Conservation (phyloP, 768 basidiomycete genomes). For the Suillus fuscotomentosus region DNA sequence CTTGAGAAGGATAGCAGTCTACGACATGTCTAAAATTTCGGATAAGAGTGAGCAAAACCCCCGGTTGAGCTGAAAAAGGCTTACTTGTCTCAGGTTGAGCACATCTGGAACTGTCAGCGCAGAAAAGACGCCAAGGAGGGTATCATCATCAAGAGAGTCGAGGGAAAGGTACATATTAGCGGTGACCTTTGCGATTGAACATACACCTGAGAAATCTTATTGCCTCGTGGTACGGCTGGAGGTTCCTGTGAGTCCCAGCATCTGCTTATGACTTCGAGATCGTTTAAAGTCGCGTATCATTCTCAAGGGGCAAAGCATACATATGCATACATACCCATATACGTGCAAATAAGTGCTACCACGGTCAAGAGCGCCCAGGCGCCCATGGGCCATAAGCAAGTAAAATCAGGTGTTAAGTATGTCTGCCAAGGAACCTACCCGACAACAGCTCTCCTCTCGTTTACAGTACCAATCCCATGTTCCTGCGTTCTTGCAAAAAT, state of each 20-base stretch:
- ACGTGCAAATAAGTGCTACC: neutral
- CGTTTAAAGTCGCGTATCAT: neutral
- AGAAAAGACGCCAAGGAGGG: conserved; percentile 35
- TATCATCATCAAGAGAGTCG: conserved; percentile 35
- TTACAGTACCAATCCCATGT: conserved; percentile 61
- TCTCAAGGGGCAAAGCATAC: neutral
- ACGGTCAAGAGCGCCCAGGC: neutral
- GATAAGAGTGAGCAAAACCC: neutral
- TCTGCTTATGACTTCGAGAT: neutral
- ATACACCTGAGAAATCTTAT: neutral
- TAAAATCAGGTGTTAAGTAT: conserved; percentile 16
- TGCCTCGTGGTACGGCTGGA: neutral
- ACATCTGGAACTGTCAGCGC: conserved; percentile 41
- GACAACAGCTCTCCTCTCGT: conserved; percentile 69
- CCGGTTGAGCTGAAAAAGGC: conserved; percentile 7
- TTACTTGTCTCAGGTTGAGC: conserved; percentile 41
- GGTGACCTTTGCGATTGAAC: neutral
- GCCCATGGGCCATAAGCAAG: neutral
- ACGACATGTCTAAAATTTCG: conserved; percentile 44
- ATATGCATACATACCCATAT: neutral
- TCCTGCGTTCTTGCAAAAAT: conserved; percentile 63
- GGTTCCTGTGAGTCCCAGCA: neutral
- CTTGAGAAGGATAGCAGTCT: conserved; percentile 43
- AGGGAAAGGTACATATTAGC: conserved; percentile 16
- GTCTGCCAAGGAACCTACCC: conserved; percentile 61